Base-by-base conservation (phyloP, 192 early-diverging fungal species). In the Bifiguratus adelaidae region DNA sequence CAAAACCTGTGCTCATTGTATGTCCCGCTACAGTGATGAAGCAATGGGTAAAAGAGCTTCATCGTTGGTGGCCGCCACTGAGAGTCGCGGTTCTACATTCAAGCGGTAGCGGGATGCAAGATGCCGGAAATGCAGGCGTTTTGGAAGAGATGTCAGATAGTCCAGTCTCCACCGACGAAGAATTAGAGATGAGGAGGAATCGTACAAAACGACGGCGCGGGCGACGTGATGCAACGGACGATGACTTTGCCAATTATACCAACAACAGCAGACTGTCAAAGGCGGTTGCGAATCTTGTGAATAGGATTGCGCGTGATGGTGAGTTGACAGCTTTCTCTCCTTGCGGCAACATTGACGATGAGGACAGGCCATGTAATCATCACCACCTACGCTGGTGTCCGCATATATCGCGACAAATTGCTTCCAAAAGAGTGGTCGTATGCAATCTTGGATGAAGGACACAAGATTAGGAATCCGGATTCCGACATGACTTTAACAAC, bases 391-490 rank as follows among this genome's bases (percentile, higher is more conserved):
- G 80, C 77, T 5, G 86, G 86, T 11, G 47, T 94, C 3, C 80
- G 84, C 35, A 73, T 86, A 0, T 85, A 95, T 53, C 57, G 71
- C 9, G 65, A 76, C 7, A 53, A 68, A 0, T 60, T 97, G 3
- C 40, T 91, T n/a, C 71, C 73, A 16, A 70, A 78, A 30, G 60
- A 71, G 26, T 97, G 91, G 92, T 80, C 81, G 3, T 95, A 92
- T 41, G 81, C 77, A 19, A 75, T 97, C 7, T 56, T 97, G 25
- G 95, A 97, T 55, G 95, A 97, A 64, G 95, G 95, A 2, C 95
- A 97, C 63, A 91, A 91, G 64, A 94, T 97, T 27, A 72, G 91
- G 28, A 97, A 97, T 48, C 92, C 92, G 0, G 92, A 97, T 53
- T 80, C 95, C 0, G 89, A 86, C 18, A 80, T 88, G 4, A 95